phyloP scores from a whole-genome alignment of 768 basidiomycete genomes.

The Collybia mongolica region DNA sequence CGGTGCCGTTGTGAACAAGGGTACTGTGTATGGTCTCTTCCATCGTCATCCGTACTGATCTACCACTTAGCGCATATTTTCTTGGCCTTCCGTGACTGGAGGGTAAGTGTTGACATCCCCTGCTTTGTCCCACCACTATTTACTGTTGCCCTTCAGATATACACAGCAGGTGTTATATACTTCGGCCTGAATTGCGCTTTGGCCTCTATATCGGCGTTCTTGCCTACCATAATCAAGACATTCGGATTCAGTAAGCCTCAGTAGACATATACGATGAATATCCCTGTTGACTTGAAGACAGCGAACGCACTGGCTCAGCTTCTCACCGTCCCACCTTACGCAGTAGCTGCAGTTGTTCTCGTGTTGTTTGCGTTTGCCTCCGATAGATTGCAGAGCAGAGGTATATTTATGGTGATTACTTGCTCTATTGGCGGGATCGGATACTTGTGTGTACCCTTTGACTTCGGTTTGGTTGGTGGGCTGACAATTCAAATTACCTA shows the following conservation, averaged over 20 bases:
- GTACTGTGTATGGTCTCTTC: constrained; percentile 25
- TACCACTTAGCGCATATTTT: constrained; percentile 50
- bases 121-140: neutral
- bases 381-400: constrained; percentile 64
- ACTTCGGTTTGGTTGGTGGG: neutral
- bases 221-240: constrained; percentile 78
- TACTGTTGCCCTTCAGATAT: constrained; percentile 38
- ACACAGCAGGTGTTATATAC: constrained; percentile 69
- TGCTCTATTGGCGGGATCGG: constrained; percentile 52
- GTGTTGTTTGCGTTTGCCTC: constrained; percentile 58
- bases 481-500: constrained; percentile 17
- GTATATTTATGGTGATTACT: constrained; percentile 43
- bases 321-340: constrained; percentile 82
- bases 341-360: constrained; percentile 65
- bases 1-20: constrained; percentile 63
- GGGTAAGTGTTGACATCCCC: constrained; percentile 34
- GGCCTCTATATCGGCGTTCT: constrained; percentile 79
- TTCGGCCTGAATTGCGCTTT: constrained; percentile 77
- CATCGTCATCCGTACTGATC: constrained; percentile 2
- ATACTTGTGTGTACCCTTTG: constrained; percentile 49
- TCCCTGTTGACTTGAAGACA: constrained; percentile 21
- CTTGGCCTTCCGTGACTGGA: constrained; percentile 72
- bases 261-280: neutral
- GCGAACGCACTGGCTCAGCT: constrained; percentile 68
- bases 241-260: constrained; percentile 63